Base-by-base conservation (phyloP, 140 eudicot genomes). In the Cichorium intybus region DNA sequence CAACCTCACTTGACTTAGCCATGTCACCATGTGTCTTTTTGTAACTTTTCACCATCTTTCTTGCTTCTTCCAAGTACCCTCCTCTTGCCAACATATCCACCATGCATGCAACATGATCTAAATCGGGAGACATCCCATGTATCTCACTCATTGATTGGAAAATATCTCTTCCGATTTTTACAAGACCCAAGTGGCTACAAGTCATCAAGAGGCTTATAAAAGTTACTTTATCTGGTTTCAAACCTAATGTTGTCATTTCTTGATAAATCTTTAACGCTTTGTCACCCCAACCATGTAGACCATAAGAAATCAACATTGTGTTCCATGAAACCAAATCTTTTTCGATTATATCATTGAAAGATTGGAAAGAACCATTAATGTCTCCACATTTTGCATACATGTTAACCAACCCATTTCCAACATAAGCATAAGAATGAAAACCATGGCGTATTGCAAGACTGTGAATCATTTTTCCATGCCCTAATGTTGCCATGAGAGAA, bases 361-460 rank as follows among this genome's bases (percentile, higher is more conserved):
- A 77, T 62, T 50, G 55, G 14, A 21, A 39, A 17, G 97, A 76
- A 41, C 77, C 69, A 23, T 33, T 39, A 61, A 86, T 52, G 64
- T 85, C 91, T 22, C 97, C 95, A 77, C 95, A 85, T 70, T 86
- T 89, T 55, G 86, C 97, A 35, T 89, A 89, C 91, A 89, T 83
- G 86, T 89, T 89, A 23, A 89, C 87, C 68, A 89, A 61, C 51
- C 89, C 83, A 35, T 89, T 89, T 58, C 97, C 91, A 0, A 79
- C 95, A 72, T 83, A 89, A 50, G 82, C 76, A 60, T 67, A 69
- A 10, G 60, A 58, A 66, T 83, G 75, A 64, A 83, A 75, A 66
- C 97, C 89, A 23, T 58, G 43, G 29, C 51, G 69, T 15, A 89
- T 26, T 21, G 79, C 80, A 52, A 68, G 72, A 41, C 74, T 64